Percentiles rank a stretch among this genome's conserved stretches.
phyloP scores from a whole-genome alignment of 2,329 filamentous ascomycete genomes.

The Paraphaeosphaeria minitans region DNA sequence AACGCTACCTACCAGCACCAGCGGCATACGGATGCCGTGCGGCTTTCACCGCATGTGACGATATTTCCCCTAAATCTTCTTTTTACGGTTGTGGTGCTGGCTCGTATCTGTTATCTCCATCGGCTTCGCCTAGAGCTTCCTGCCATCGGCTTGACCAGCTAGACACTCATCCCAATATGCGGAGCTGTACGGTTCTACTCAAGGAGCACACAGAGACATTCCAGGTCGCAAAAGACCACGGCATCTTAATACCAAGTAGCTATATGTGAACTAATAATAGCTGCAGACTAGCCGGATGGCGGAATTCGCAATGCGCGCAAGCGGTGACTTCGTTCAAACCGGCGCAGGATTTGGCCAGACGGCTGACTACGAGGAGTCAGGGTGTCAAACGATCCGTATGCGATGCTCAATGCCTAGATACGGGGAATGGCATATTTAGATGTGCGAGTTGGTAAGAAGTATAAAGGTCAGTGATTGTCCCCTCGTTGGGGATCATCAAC shows the following conservation, averaged over 20 bases:
- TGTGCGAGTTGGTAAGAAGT: conserved; percentile 18
- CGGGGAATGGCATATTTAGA: conserved; percentile 8
- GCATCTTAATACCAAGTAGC: conserved; percentile 24
- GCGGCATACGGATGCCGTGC: conserved; percentile 13
- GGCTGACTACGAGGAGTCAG: conserved; percentile 8
- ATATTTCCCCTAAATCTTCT: not conserved
- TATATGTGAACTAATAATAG: conserved; percentile 34
- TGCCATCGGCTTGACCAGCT: conserved; percentile 9
- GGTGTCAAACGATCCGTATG: conserved; percentile 14
- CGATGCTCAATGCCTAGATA: conserved; percentile 1
- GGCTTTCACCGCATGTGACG: conserved; percentile 15
- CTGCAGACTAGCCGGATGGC: conserved; percentile 21
- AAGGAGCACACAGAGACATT: conserved; percentile 18
- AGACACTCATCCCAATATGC: conserved; percentile 33
- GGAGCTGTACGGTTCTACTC: conserved; percentile 22
- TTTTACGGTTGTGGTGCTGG: conserved; percentile 18
- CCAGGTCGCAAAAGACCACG: conserved; percentile 25
- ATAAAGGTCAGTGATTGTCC: conserved; percentile 30
- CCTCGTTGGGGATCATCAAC: conserved; percentile 30
- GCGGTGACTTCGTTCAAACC: conserved; percentile 17
- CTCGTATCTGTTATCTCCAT: conserved; percentile 24
- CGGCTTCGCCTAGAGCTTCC: conserved; percentile 15
- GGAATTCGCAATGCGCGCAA: conserved; percentile 22
- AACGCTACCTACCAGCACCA: conserved; percentile 15
- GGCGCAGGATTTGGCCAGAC: conserved; percentile 22